Evolutionary conservation across 1,139 yeast species (phyloP), one percentile per base, ranked within the genome.

Genomic region (Hanseniaspora sp.): DNA sequence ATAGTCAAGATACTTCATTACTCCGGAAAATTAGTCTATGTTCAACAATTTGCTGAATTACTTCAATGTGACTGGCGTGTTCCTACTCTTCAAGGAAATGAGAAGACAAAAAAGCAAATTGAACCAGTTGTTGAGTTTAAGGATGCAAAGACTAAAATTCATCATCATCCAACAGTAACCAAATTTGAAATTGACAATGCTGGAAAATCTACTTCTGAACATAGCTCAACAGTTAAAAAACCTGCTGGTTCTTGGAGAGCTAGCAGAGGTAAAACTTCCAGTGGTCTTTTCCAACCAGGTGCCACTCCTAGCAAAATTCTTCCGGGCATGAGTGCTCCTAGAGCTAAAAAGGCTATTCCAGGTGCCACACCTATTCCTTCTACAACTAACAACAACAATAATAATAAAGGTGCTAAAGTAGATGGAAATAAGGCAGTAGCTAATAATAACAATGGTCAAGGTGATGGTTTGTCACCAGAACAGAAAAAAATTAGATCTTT

Each of bases 1-100:
- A 94, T 97, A 55, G 81, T 84, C 62, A 86, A 87, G 69, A 75
- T 94, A 63, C 92, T 97, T 96, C 95, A 92, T 68, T 88, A 83
- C 58, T 75, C 82, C 59, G 98, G 98, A 47, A 79, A 82, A 62
- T 76, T 92, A 60, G 76, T 87, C 55, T 94, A 77, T 69, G 77
- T 77, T 63, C 81, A 80, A 64, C 95, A 88, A 60, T 87, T 80
- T 68, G 78, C 76, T 54, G 98, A 92, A 71, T 79, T 94, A 59
- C 79, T 79, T 64, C 72, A 85, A 44, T 88, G 85, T 56, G 80
- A 80, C 54, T 94, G 98, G 98, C 80, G 90, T 69, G 90, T 88
- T 57, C 85, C 82, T 23, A 23, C 23, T 23, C 4, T 4, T 23
- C 23, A 23, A 23, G 23, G 4, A 75, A 56, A 78, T 56, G 71